Base-by-base conservation (phyloP, 192 early-diverging fungal species). In the Coemansia sp. region DNA sequence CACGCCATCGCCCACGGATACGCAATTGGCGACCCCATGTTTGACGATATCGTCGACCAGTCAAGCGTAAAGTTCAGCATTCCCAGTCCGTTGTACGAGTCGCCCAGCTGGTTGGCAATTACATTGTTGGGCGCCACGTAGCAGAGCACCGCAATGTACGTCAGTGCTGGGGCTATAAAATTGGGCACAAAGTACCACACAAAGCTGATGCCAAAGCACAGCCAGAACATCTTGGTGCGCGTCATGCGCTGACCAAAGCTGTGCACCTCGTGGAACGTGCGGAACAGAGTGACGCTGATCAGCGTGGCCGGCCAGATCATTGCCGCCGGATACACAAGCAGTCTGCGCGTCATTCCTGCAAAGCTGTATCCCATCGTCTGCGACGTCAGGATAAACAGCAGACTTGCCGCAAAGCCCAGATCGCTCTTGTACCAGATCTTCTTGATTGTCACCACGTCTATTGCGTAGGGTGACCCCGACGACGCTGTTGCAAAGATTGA, bases 241-340 rank as follows among this genome's bases (percentile, higher is more conserved):
- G 85, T 80, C 75, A 89, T 69, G 10, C 61, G 67, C 42, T 70
- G 64, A 32, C 78, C 75, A 84, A 81, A 81, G 84, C 87, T 43
- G 72, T 89, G 85, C 47, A 74, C 54, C 67, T 90, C 86, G 72
- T 96, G 92, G 58, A 96, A 85, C 9, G 92, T 88, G 8, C 87
- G 86, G 81, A 93, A 92, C 39, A 94, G 73, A 9, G 91, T 88
- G 13, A 92, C 88, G 57, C 87, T 88, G 56, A 91, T 86, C 54
- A 97, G 82, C 40, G 87, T 89, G 9, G 86, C 61, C 0, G 95
- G 95, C 94, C 94, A 98, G 48, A 93, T 85, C 93, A 96, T 94
- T 5, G 88, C 84, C 9, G 90, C 79, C 43, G 94, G 94, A 49
- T 89, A 86, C 23, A 97, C 93, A 54, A 97, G 79, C 72, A 89